Conservation (phyloP, 768 basidiomycete genomes). For the Trametes elegans region DNA sequence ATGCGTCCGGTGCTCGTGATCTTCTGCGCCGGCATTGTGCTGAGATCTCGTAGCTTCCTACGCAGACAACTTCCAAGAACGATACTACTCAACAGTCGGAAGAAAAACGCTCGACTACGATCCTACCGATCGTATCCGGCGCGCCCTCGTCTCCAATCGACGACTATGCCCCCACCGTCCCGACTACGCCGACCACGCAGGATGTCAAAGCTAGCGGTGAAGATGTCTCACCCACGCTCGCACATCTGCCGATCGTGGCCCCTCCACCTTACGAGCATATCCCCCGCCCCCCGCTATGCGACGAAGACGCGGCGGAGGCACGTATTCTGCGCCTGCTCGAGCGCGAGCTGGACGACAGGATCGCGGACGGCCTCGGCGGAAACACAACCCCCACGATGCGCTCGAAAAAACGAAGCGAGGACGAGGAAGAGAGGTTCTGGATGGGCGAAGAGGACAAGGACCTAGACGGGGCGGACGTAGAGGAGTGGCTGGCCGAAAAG, state of each 20-base stretch:
- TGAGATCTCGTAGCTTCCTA: neutral
- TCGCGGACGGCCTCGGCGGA: slow-evolving; percentile 37
- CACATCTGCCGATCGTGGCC: slow-evolving; percentile 48
- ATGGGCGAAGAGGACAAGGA: slow-evolving; percentile 14
- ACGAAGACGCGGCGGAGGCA: slow-evolving; percentile 43
- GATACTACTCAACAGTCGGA: neutral
- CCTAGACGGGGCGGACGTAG: neutral
- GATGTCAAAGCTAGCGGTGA: neutral
- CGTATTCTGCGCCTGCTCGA: slow-evolving; percentile 41
- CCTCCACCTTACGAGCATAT: slow-evolving; percentile 42
- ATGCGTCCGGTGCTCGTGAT: neutral
- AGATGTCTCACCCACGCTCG: too few species aligned
- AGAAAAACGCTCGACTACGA: too few species aligned
- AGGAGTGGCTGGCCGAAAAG: neutral
- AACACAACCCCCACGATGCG: neutral
- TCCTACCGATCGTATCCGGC: too few species aligned
- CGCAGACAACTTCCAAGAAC: neutral
- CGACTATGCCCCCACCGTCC: slow-evolving; percentile 17
- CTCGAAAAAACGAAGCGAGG: neutral
- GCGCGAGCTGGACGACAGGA: slow-evolving; percentile 39
- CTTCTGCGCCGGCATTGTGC: neutral
- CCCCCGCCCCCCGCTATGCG: slow-evolving; percentile 31
- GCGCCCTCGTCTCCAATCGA: neutral
- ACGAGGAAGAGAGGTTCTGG: slow-evolving; percentile 20
- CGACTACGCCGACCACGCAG: slow-evolving; percentile 12